phyloP scores from a whole-genome alignment of 352 stramenopile genomes.

The Globisporangium apiculatum region DNA sequence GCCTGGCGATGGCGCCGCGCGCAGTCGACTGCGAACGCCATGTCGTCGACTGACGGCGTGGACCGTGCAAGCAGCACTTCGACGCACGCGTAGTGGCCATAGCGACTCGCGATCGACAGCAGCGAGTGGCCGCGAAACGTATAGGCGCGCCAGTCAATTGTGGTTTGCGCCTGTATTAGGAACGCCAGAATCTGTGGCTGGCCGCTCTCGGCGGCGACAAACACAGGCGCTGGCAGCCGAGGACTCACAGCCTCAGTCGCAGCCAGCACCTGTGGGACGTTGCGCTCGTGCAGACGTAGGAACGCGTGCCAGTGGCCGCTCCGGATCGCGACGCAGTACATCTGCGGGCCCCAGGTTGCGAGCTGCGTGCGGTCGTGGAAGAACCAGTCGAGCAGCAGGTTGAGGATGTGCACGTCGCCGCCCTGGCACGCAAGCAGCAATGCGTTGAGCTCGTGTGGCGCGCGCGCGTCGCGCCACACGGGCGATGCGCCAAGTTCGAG shows the following conservation, averaged over 20 bases:
- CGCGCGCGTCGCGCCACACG: conserved; percentile 34
- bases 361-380: conserved; percentile 39
- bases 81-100: conserved; percentile 71
- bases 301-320: conserved; percentile 60
- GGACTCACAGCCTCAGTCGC: neutral
- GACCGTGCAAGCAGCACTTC: conserved; percentile 35
- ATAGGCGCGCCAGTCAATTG: conserved; percentile 27
- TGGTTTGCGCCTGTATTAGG: conserved; percentile 20
- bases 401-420: conserved; percentile 41
- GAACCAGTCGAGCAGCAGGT: conserved; percentile 54
- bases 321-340: conserved; percentile 67
- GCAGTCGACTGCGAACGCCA: conserved; percentile 47
- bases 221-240: conserved; percentile 40
- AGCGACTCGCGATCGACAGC: conserved; percentile 50
- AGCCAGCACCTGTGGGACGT: conserved; percentile 12
- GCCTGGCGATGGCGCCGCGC: conserved; percentile 48
- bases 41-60: conserved; percentile 13
- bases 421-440: conserved; percentile 53
- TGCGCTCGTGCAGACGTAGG: conserved; percentile 36
- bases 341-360: conserved; percentile 38
- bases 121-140: conserved; percentile 56
- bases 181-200: conserved; percentile 43
- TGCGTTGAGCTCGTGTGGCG: conserved; percentile 38
- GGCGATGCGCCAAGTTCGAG: conserved; percentile 51
- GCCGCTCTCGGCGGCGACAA: conserved; percentile 51